Conservation (phyloP, 306 rosid species). For the Ceratonia siliqua region DNA sequence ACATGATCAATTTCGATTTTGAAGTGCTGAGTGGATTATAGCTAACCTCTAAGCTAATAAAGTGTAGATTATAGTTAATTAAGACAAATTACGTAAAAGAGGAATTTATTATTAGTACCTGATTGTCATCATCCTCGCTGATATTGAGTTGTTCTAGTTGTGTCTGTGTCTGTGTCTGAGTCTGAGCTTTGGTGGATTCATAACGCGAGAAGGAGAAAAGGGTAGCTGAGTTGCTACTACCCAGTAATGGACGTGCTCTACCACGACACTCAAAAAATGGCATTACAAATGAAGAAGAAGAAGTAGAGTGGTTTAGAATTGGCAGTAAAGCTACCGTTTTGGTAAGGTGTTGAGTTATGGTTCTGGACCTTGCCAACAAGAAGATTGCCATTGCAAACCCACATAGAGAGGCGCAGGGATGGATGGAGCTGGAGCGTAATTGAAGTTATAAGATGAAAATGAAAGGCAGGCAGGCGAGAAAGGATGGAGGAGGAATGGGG, state of each 20-base stretch:
- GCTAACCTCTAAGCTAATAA: background rate
- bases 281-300: background rate
- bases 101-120: slow-evolving; percentile 27
- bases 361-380: slow-evolving; percentile 28
- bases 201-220: slow-evolving; percentile 27
- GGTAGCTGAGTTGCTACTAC: background rate
- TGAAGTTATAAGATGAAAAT: background rate
- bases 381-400: slow-evolving; percentile 25
- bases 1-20: background rate
- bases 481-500: no score
- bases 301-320: background rate
- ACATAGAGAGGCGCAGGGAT: background rate
- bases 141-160: slow-evolving; percentile 28
- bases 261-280: background rate
- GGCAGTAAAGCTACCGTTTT: background rate
- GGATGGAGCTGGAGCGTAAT: background rate
- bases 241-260: background rate
- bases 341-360: background rate
- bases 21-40: background rate
- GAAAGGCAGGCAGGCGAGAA: background rate
- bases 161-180: slow-evolving; percentile 42
- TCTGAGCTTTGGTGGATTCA: slow-evolving; percentile 48
- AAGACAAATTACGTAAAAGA: background rate
- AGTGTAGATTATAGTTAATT: no score
- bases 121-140: slow-evolving; percentile 18